Conservation (phyloP, 495 filamentous ascomycete genomes). For the Podospora australis region DNA sequence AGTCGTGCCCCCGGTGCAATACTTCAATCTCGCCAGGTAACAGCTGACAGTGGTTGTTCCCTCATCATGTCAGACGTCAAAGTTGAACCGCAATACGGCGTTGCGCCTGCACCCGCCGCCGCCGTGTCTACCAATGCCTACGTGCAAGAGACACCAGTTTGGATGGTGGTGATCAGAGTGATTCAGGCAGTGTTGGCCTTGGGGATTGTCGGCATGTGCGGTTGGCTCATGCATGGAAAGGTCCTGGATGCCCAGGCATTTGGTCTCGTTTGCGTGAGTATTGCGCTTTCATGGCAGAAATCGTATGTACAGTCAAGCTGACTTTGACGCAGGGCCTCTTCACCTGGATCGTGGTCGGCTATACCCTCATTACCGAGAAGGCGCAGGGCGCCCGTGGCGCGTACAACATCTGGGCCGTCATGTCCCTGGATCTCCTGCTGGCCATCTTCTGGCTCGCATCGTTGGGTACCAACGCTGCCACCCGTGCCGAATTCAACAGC, state of each 20-base stretch:
- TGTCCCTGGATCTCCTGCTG: conserved; percentile 40
- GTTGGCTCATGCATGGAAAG: conserved; percentile 38
- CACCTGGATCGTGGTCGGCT: conserved; percentile 38
- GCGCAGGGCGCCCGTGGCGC: conserved; percentile 23
- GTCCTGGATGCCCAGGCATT: conserved; percentile 27
- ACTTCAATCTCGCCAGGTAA: not conserved
- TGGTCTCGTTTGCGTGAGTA: conserved; percentile 35
- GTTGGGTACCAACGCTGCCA: conserved; percentile 38
- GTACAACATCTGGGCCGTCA: conserved; percentile 43
- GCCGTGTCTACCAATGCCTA: conserved; percentile 5
- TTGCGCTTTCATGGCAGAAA: no score
- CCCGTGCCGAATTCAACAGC: conserved; percentile 30
- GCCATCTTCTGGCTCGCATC: conserved; percentile 42
- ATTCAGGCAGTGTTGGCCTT: conserved; percentile 35
- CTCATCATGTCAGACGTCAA: not conserved
- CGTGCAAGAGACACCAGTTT: conserved; percentile 28
- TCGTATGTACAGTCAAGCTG: no score
- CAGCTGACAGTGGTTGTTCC: not conserved
- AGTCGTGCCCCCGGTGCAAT: not conserved
- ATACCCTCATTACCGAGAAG: conserved; percentile 37
- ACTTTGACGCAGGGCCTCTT: conserved; percentile 34
- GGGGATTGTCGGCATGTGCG: conserved; percentile 32
- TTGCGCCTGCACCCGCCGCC: not conserved
- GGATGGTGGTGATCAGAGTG: conserved; percentile 34
- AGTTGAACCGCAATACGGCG: not conserved